Evolutionary conservation across 371 early-diverging fungal genomes (phyloP).

Genomic region (Capillidium rhysosporum): DNA sequence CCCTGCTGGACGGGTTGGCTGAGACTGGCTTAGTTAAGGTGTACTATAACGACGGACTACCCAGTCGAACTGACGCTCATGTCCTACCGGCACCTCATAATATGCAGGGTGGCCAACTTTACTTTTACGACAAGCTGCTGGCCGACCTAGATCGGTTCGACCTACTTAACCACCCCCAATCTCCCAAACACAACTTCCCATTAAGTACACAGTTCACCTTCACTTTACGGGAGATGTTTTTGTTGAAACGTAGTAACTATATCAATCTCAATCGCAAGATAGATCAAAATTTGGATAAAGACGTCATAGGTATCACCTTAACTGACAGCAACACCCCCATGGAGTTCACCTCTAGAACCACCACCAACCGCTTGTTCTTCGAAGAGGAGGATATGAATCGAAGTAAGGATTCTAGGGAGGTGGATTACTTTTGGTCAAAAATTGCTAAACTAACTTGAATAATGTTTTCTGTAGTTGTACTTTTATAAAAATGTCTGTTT

Average conservation of each 20-base stretch:
- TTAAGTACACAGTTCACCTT: not conserved
- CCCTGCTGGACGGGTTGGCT: not conserved
- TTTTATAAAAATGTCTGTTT: too few species aligned
- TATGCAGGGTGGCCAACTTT: conserved; percentile 2
- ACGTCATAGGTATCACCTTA: too few species aligned
- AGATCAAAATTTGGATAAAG: too few species aligned
- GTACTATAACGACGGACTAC: not conserved
- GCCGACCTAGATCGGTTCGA: not conserved
- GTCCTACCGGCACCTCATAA: not conserved
- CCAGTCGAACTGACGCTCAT: not conserved
- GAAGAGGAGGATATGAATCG: too few species aligned
- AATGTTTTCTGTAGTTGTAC: too few species aligned
- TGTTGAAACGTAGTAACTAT: not conserved
- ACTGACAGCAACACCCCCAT: too few species aligned
- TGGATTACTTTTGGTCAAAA: too few species aligned
- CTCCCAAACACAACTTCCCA: not conserved
- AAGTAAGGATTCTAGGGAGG: too few species aligned
- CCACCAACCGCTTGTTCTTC: too few species aligned
- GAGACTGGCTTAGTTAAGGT: not conserved
- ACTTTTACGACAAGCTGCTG: not conserved
- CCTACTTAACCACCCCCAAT: not conserved
- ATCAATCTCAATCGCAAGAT: too few species aligned
- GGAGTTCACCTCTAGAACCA: too few species aligned
- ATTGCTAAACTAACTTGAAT: too few species aligned
- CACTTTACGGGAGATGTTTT: not conserved